Evolutionary conservation across 306 rosid genomes (phyloP).

Genomic region (Quercus cerris): DNA sequence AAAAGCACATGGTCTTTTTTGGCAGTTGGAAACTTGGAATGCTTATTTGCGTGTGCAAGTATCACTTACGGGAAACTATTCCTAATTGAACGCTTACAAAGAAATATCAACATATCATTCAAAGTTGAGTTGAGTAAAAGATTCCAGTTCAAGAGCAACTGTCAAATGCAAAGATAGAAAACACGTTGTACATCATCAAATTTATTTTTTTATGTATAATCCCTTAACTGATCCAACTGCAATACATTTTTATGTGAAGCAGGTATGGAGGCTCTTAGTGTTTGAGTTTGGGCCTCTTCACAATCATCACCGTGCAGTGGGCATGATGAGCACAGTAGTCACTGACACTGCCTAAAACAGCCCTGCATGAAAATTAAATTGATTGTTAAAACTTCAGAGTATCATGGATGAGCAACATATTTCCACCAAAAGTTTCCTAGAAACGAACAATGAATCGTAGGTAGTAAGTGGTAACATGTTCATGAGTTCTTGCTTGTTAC

Average conservation of each 20-base stretch:
- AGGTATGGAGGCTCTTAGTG: constrained; percentile 18
- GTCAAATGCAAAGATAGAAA: no score
- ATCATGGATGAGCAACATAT: no score
- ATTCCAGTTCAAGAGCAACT: no score
- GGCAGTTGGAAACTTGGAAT: no score
- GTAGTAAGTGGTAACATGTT: no score
- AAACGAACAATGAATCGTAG: no score
- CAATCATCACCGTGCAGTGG: constrained; percentile 69
- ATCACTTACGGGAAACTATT: no score
- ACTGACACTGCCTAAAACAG: constrained; percentile 75
- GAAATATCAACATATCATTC: background rate
- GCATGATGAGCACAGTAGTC: constrained; percentile 85
- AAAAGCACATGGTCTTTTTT: no score
- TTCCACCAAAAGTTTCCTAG: no score
- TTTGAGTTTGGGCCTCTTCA: constrained; percentile 71
- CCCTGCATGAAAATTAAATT: constrained; percentile 43
- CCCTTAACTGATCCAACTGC: background rate
- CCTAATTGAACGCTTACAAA: background rate
- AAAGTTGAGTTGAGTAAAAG: no score
- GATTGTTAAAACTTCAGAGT: background rate
- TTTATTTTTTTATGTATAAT: background rate
- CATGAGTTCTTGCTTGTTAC: background rate
- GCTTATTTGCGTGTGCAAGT: no score
- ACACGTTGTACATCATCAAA: background rate
- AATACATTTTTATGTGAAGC: background rate